Evolutionary conservation across 257 asterid genomes (phyloP).

Genomic region (Solanum chilense): DNA sequence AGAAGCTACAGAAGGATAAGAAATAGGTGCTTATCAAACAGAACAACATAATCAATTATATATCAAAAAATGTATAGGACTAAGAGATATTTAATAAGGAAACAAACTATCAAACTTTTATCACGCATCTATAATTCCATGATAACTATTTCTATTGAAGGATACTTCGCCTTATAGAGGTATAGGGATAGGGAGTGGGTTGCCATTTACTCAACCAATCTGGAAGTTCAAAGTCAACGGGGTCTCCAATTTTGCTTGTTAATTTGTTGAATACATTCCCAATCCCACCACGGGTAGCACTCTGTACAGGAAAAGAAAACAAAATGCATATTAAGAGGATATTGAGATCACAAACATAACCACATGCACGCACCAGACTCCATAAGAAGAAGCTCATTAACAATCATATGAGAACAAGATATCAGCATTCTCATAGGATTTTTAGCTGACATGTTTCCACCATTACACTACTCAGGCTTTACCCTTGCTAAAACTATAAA

Average conservation of each 20-base stretch:
- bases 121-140: not conserved
- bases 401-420: not conserved
- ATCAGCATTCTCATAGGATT: not conserved
- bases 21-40: not conserved
- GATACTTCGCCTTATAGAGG: constrained; percentile 88
- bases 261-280: constrained; percentile 54
- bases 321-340: not conserved
- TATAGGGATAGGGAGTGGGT: constrained; percentile 53
- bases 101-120: not conserved
- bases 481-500: not conserved
- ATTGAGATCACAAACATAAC: not conserved
- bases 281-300: constrained; percentile 28
- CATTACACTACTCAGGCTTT: not conserved
- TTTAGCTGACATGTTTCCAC: not conserved
- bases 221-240: constrained; percentile 87
- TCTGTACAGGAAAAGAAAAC: constrained; percentile 20
- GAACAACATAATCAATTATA: not conserved
- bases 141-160: constrained; percentile 5
- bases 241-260: constrained; percentile 55
- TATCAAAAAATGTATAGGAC: not conserved
- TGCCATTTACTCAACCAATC: constrained; percentile 58
- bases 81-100: not conserved
- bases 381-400: not conserved
- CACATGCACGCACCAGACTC: not conserved
- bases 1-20: not conserved